These are phyloP conservation scores for Stevia rebaudiana DNA, from an alignment of 140 eudicot genomes.

Conservation along the genomic window DNA sequence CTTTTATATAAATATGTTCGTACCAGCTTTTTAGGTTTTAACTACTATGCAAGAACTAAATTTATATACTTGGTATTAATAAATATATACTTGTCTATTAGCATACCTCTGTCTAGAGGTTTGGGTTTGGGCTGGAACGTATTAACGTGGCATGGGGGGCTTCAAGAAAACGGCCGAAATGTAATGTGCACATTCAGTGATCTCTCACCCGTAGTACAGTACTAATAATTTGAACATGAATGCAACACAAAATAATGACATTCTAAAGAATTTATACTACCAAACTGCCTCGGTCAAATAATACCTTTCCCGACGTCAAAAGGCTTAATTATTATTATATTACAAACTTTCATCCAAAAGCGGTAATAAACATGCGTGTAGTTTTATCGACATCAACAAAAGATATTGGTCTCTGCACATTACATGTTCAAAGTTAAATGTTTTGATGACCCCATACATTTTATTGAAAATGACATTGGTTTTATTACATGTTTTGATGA, in stretches of 20 bases:
- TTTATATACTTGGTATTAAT: too few relatives aligned
- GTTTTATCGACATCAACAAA: conserved; percentile 11
- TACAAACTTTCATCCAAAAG: conserved; percentile 2
- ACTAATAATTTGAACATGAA: not conserved
- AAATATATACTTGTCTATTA: too few relatives aligned
- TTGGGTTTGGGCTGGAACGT: too few relatives aligned
- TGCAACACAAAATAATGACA: not conserved
- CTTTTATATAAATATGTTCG: too few relatives aligned
- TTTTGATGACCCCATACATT: not conserved
- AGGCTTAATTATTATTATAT: not conserved
- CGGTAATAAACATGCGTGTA: conserved; percentile 1
- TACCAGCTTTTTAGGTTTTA: too few relatives aligned
- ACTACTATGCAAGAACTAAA: too few relatives aligned
- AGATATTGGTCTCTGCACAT: not conserved
- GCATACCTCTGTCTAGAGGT: too few relatives aligned
- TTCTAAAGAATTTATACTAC: not conserved
- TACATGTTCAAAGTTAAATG: too few relatives aligned
- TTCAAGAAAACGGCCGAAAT: too few relatives aligned
- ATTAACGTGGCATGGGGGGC: too few relatives aligned
- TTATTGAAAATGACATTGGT: conserved; percentile 1
- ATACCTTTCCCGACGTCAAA: not conserved
- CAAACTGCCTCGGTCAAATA: not conserved
- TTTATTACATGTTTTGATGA: not conserved
- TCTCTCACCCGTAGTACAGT: not conserved
- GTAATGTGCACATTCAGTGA: too few relatives aligned